A percentile compares a stretch with the other conserved stretches of the same genome.
Evolutionary conservation across 441 rosid genomes (phyloP).

Genomic region (Aquilaria agallochum): DNA sequence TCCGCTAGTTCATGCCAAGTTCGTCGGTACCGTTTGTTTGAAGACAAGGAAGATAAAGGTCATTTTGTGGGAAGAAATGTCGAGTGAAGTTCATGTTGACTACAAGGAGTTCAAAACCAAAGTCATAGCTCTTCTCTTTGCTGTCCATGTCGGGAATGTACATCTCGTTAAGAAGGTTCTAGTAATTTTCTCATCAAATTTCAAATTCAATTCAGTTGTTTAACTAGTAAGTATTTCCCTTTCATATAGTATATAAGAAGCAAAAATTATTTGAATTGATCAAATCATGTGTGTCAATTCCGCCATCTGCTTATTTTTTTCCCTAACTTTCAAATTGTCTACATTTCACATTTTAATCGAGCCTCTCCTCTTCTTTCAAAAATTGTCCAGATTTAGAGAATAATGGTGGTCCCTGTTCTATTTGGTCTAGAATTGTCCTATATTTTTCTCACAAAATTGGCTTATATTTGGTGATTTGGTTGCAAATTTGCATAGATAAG

Average conservation of each 20-base stretch:
- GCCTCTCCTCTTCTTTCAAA: no score
- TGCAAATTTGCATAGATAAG: neutral
- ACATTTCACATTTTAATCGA: no score
- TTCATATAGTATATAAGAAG: neutral
- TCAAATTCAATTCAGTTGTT: constrained; percentile 1
- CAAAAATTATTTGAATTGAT: no score
- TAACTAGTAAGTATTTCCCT: neutral
- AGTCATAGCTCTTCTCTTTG: constrained; percentile 81
- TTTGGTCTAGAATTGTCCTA: no score
- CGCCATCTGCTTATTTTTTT: no score
- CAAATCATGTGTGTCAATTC: no score
- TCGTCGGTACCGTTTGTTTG: constrained; percentile 70
- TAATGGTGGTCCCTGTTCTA: no score
- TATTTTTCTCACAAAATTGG: neutral
- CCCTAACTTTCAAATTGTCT: no score
- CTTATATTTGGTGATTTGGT: neutral
- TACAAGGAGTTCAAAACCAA: constrained; percentile 91
- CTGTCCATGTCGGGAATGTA: constrained; percentile 70
- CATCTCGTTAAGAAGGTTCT: constrained; percentile 72
- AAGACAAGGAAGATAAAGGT: constrained; percentile 64
- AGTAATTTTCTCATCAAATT: constrained; percentile 35
- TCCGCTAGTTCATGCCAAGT: constrained; percentile 82
- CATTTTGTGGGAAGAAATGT: constrained; percentile 54
- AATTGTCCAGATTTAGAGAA: no score
- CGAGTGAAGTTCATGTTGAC: constrained; percentile 59